Base-by-base conservation (phyloP, 2,329 filamentous ascomycete genomes). In the Colletotrichum orbiculare region DNA sequence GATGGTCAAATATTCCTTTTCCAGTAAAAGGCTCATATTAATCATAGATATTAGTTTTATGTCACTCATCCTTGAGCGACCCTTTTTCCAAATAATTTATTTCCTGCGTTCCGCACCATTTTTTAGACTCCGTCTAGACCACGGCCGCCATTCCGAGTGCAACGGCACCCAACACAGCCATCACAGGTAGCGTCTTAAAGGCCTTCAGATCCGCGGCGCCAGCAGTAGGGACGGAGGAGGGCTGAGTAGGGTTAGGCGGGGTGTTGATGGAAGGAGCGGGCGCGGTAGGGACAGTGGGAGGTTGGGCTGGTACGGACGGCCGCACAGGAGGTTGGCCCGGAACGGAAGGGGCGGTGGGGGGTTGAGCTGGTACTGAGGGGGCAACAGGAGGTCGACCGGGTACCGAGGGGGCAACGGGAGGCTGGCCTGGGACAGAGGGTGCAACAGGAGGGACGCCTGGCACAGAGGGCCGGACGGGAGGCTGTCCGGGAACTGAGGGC, bases 151-250 rank as follows among this genome's bases (percentile, higher is more conserved):
- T 38, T 7, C 60, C 65, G 33, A 57, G 17, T 7, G 45, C 53
- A 37, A 67, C 42, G 25, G 42, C 61, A 8, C 52, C 65, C 10
- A 67, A 39, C 5, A 48, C 25, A 12, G 39, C 38, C 37, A 65
- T 37, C 12, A 64, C 6, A 10, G 64, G 50, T 12, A 64, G 8
- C 15, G 43, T 42, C 15, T 39, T 45, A 9, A 54, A 25, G 7
- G 50, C 41, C 17, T 46, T 54, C n/a, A 64, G 45, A 8, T 46
- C 37, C 12, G 60, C 33, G 41, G 48, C n/a, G 5, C 43, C 61
- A n/a, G 55, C 61, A 12, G 61, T 43, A 2, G 37, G 33, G 4
- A 42, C 47, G 38, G 49, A 38, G 15, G 10, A 15, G 6, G 35
- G 35, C 3, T 50, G 34, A 3, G 39, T 25, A 3, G 33, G 37